These are phyloP conservation scores for Pelargonium citronellum DNA, from an alignment of 441 rosid genomes.

Conservation along the genomic window DNA sequence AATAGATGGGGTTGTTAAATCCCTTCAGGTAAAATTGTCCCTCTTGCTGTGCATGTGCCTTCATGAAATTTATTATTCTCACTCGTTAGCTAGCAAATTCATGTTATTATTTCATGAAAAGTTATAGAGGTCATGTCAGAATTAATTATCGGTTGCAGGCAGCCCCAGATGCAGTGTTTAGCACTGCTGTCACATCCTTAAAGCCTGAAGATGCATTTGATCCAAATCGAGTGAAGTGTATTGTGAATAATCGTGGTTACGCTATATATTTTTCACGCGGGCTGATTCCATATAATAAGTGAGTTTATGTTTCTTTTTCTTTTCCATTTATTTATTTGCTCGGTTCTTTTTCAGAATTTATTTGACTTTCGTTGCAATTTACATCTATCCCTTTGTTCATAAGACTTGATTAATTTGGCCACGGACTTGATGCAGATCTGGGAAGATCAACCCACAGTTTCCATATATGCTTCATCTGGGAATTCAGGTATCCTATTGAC, in stretches of 20 bases:
- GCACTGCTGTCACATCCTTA: slow-evolving; percentile 83
- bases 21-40: slow-evolving; percentile 58
- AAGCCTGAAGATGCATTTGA: slow-evolving; percentile 85
- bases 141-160: slow-evolving; percentile 32
- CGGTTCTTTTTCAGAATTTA: neutral
- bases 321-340: neutral
- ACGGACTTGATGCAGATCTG: slow-evolving; percentile 40
- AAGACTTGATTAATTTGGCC: neutral
- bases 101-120: too few species aligned
- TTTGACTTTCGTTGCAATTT: neutral
- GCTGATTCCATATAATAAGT: slow-evolving; percentile 86
- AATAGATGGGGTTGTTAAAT: slow-evolving; percentile 85
- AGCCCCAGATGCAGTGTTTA: slow-evolving; percentile 93
- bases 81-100: too few species aligned
- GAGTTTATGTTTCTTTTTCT: slow-evolving; percentile 20
- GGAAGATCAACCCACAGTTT: slow-evolving; percentile 63
- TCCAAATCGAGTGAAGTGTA: slow-evolving; percentile 86
- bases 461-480: slow-evolving; percentile 93
- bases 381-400: neutral
- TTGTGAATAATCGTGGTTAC: slow-evolving; percentile 67
- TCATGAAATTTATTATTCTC: slow-evolving; percentile 3
- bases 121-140: slow-evolving; percentile 1
- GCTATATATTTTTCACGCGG: slow-evolving; percentile 92
- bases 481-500: slow-evolving; percentile 54
- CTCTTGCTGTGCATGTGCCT: neutral